phyloP scores from a whole-genome alignment of 345 rosid species.

The Linum lewisii region DNA sequence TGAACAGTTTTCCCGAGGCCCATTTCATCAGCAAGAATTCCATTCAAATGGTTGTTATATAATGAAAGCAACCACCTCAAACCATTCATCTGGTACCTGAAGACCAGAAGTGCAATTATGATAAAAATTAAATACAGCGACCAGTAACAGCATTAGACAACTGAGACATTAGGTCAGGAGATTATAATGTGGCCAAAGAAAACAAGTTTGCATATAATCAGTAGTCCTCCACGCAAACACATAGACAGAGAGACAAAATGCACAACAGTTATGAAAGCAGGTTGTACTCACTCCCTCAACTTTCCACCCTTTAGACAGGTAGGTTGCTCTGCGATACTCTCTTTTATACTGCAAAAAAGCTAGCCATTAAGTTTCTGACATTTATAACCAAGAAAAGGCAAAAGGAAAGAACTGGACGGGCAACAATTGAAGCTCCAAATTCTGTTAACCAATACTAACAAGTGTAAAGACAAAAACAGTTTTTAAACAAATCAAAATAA shows the following conservation, averaged over 20 bases:
- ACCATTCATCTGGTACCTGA: slow-evolving; percentile 94
- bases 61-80: slow-evolving; percentile 85
- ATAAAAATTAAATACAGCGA: slow-evolving; percentile 8
- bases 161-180: neutral
- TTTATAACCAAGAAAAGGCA: neutral
- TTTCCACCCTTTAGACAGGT: slow-evolving; percentile 60
- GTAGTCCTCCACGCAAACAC: neutral
- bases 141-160: neutral
- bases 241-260: neutral
- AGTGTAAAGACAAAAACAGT: neutral
- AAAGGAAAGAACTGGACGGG: neutral
- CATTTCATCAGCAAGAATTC: slow-evolving; percentile 97
- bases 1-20: slow-evolving; percentile 98
- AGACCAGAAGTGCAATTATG: slow-evolving; percentile 15
- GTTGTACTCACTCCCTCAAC: slow-evolving; percentile 73
- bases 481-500: neutral
- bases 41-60: slow-evolving; percentile 82
- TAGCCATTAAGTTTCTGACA: neutral
- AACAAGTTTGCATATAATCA: neutral
- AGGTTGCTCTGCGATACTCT: slow-evolving; percentile 80
- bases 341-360: slow-evolving; percentile 62
- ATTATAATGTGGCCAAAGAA: neutral
- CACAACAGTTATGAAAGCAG: neutral
- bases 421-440: neutral
- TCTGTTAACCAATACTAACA: neutral